Evolutionary conservation across 345 rosid genomes (phyloP), one percentile per base, ranked within the genome.

Genomic region (Eucalyptus virginea): DNA sequence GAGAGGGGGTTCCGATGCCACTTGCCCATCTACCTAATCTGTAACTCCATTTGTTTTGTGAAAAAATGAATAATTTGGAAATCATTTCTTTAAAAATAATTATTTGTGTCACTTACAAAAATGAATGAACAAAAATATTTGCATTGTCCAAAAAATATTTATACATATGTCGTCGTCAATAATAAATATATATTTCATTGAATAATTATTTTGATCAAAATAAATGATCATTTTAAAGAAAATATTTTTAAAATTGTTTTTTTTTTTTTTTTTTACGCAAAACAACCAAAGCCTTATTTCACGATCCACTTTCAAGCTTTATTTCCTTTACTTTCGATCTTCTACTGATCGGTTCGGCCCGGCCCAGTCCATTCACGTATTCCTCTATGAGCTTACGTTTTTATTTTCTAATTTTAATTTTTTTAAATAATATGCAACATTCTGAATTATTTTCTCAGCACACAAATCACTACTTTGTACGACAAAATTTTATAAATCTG

Each of bases 151-250:
- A 10, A 69, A 34, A 9, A 69, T 34, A 34, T 9, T 18, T 34
- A 9, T 9, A 9, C 24, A 34, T 69, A 32, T n/a, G 8, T 8
- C 8, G 6, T 67, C 3, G 0, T 67, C 1, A 8, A 16, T 67
- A 16, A n/a, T n/a, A 67, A 2, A 0, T 8, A 1, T 54, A 30
- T 65, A 8, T 15, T 32, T 67, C 21, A 16, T 32, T 1, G 8
- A 67, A 17, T 32, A 67, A n/a, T 67, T 16, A 32, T 48, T 48
- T 13, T 13, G 50, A 48, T 48, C 50, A 48, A 48, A 13, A 48
- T 48, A 48, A 48, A 48, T 48, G 16, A 48, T 48, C 5, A 2
- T 4, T 7, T 65, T 65, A 30, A 14, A 15, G 5, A n/a, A n/a
- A n/a, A 65, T 65, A 67, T 67, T 67, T 7, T 16, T 2, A n/a